Base-by-base conservation (phyloP, 768 basidiomycete species). In the Fomitopsis serialis region DNA sequence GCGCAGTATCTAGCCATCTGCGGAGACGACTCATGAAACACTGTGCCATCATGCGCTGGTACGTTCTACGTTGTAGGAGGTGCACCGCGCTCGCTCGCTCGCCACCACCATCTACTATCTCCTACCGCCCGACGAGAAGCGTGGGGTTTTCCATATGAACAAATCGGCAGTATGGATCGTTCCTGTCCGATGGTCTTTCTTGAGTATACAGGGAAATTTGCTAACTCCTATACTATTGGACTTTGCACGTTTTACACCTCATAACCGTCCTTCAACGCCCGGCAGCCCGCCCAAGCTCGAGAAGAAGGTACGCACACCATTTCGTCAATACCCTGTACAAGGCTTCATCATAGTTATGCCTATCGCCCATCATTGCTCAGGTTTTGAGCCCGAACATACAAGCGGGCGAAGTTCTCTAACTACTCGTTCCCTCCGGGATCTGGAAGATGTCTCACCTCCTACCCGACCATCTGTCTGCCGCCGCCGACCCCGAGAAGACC, bases 361-460 rank as follows among this genome's bases (percentile, higher is more conserved):
- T 45, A 5, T 40, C 21, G 37, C 15, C 34, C n/a, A n/a, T 35
- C 15, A 35, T n/a, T 13, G 23, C 3, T 15, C 23, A 65, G 64
- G 29, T 62, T 23, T 72, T 81, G 58, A 79, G 78, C 10, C 53
- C 70, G 1, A 68, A 80, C 63, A 55, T 60, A 10, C 63, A 63
- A 0, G 67, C 66, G 0, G 75, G 78, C 2, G 80, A 82, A 63
- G 65, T 68, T 1, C 70, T 74, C 4, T 73, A 76, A 64, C 69
- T 82, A 12, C 64, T 80, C 35, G 77, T 82, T 25, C 79, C 80
- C 37, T 76, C 76, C 0, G 72, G 72, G 5, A 67, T 72, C 11
- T 81, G 78, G 75, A 87, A 84, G 57, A 86, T 74, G 63, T 76
- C 72, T 21, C 72, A 73, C 43, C 76, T 82, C 0, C 78, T 82